Conservation (phyloP, 768 basidiomycete species). For the Suillus paluster region DNA sequence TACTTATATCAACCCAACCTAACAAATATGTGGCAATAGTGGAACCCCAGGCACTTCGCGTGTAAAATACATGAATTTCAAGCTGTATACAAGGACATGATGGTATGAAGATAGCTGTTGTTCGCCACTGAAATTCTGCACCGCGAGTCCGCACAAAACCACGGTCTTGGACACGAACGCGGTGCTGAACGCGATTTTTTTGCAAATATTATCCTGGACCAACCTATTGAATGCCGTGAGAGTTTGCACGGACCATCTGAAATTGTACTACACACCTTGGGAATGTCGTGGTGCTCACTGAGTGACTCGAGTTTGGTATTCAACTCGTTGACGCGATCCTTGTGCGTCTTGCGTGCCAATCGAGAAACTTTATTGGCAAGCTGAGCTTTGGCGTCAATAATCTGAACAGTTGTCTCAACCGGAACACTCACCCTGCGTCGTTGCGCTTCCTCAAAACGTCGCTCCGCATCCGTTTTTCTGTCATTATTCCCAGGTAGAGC, state of each 20-base stretch:
- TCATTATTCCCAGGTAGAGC: conserved; percentile 51
- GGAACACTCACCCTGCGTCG: conserved; percentile 64
- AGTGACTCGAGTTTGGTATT: conserved; percentile 85
- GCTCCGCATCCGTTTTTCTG: conserved; percentile 85
- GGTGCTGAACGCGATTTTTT: conserved; percentile 33
- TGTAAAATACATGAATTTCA: conserved; percentile 28
- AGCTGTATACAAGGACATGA: conserved; percentile 26
- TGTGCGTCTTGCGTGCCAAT: conserved; percentile 85
- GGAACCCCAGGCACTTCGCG: conserved; percentile 27
- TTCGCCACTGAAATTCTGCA: conserved; percentile 13
- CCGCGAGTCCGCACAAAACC: conserved; percentile 7
- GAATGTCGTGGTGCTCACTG: conserved; percentile 94
- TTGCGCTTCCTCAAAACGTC: conserved; percentile 88
- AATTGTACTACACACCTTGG: conserved; percentile 61
- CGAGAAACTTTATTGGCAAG: conserved; percentile 75
- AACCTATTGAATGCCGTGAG: conserved; percentile 55
- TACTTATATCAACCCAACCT: conserved; percentile 41
- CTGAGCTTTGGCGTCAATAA: conserved; percentile 42
- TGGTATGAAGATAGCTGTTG: conserved; percentile 19
- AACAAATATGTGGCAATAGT: conserved; percentile 42
- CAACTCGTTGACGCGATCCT: conserved; percentile 91
- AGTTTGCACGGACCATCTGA: conserved; percentile 31
- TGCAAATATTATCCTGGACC: conserved; percentile 75
- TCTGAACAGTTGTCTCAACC: not conserved
- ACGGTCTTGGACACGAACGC: conserved; percentile 11